phyloP scores from a whole-genome alignment of 2,329 filamentous ascomycete species.

The Pseudogymnoascus sp. region DNA sequence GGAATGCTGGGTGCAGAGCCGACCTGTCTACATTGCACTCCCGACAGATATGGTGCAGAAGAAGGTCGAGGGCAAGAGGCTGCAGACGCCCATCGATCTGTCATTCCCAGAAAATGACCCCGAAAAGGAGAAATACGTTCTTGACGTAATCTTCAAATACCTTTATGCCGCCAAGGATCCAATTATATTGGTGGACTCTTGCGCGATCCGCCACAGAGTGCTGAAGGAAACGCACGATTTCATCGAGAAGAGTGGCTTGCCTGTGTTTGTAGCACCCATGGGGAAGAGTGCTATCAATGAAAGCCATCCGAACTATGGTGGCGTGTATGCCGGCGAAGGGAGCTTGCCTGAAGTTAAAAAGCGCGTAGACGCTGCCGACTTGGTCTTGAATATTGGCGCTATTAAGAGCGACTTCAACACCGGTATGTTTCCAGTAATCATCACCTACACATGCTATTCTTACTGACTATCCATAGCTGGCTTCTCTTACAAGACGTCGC shows the following conservation, averaged over 20 bases:
- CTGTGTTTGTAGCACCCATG: slow-evolving; percentile 85
- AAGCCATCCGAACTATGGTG: slow-evolving; percentile 65
- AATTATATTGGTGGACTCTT: slow-evolving; percentile 74
- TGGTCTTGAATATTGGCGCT: slow-evolving; percentile 62
- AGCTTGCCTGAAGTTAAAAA: slow-evolving; percentile 58
- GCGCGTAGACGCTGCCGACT: slow-evolving; percentile 59
- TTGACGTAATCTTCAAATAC: slow-evolving; percentile 67
- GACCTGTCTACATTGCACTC: slow-evolving; percentile 77
- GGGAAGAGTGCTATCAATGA: slow-evolving; percentile 81
- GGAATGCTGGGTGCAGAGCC: slow-evolving; percentile 64
- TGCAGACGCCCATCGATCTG: slow-evolving; percentile 65
- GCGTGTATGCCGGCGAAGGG: slow-evolving; percentile 76
- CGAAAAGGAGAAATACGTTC: slow-evolving; percentile 73
- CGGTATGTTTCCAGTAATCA: background rate
- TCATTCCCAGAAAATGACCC: slow-evolving; percentile 55
- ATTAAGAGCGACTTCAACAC: slow-evolving; percentile 75
- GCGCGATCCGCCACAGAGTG: slow-evolving; percentile 68
- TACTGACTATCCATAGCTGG: slow-evolving; percentile 41
- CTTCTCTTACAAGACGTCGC: slow-evolving; percentile 71
- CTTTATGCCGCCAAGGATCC: slow-evolving; percentile 67
- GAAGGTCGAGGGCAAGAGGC: slow-evolving; percentile 65
- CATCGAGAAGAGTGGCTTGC: slow-evolving; percentile 64
- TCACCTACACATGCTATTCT: too few species aligned
- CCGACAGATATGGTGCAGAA: slow-evolving; percentile 73
- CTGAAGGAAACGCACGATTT: slow-evolving; percentile 65